Evolutionary conservation across 768 basidiomycete species (phyloP).

Genomic region (Cystobasidium onofrii): DNA sequence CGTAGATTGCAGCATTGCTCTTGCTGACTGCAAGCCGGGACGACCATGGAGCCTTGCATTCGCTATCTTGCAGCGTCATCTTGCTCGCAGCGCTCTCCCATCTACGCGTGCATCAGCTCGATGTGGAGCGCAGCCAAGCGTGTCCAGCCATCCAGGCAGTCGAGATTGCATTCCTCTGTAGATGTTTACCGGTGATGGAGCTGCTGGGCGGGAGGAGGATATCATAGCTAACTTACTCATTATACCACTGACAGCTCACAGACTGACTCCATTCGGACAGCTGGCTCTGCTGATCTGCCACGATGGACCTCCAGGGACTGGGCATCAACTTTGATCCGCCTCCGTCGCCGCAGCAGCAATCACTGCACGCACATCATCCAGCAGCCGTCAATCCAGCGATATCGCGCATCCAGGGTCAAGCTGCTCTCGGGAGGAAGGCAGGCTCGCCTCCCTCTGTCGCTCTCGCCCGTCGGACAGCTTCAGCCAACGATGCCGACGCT

Average conservation of each 20-base stretch:
- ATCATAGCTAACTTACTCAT: background rate
- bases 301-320: background rate
- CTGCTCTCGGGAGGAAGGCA: background rate
- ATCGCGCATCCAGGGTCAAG: background rate
- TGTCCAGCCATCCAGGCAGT: background rate
- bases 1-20: too few relatives aligned
- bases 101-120: too few relatives aligned
- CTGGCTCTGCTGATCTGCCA: too few relatives aligned
- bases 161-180: background rate
- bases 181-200: background rate
- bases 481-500: background rate
- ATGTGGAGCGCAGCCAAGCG: too few relatives aligned
- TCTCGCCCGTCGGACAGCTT: background rate
- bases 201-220: background rate
- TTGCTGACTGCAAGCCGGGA: too few relatives aligned
- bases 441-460: background rate
- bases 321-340: conserved; percentile 26
- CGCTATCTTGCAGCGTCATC: too few relatives aligned
- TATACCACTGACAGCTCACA: too few relatives aligned
- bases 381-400: conserved; percentile 17
- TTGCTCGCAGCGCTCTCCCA: too few relatives aligned
- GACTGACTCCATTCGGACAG: too few relatives aligned
- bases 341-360: conserved; percentile 15
- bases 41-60: too few relatives aligned
- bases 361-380: background rate